Evolutionary conservation across 1,139 yeast genomes (phyloP).

Genomic region (Kurtzmaniella natalensis): DNA sequence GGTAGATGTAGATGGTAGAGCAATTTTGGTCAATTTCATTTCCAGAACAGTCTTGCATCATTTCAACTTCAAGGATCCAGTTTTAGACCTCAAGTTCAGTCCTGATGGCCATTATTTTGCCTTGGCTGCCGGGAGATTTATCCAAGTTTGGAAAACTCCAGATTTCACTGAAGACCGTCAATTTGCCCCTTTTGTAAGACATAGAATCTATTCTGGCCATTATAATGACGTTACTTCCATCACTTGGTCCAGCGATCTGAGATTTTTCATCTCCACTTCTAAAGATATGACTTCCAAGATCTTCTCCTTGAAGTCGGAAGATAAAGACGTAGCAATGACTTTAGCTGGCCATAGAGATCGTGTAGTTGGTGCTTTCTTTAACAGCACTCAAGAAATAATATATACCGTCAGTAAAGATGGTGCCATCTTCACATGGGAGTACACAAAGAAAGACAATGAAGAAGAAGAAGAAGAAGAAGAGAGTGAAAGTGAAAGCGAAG

Average conservation of each 20-base stretch:
- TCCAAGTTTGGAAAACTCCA: conserved; percentile 96
- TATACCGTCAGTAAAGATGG: conserved; percentile 95
- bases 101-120: conserved; percentile 90
- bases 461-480: conserved; percentile 37
- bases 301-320: conserved; percentile 73
- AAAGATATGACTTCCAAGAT: conserved; percentile 87
- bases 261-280: conserved; percentile 81
- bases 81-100: conserved; percentile 72
- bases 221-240: conserved; percentile 74
- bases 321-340: conserved; percentile 77
- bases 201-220: conserved; percentile 90
- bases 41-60: conserved; percentile 90
- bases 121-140: conserved; percentile 72
- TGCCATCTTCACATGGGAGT: conserved; percentile 90
- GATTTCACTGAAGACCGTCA: conserved; percentile 69
- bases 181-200: conserved; percentile 93
- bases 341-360: conserved; percentile 91
- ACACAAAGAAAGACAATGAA: conserved; percentile 46
- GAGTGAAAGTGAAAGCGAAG: conserved; percentile 34
- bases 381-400: conserved; percentile 77
- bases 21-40: conserved; percentile 79
- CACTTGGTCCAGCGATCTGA: conserved; percentile 87
- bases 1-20: conserved; percentile 90
- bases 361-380: conserved; percentile 83
- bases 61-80: conserved; percentile 83